These are phyloP conservation scores for Fusarium mundagurra DNA, from an alignment of 2,329 filamentous ascomycete genomes.

Conservation along the genomic window DNA sequence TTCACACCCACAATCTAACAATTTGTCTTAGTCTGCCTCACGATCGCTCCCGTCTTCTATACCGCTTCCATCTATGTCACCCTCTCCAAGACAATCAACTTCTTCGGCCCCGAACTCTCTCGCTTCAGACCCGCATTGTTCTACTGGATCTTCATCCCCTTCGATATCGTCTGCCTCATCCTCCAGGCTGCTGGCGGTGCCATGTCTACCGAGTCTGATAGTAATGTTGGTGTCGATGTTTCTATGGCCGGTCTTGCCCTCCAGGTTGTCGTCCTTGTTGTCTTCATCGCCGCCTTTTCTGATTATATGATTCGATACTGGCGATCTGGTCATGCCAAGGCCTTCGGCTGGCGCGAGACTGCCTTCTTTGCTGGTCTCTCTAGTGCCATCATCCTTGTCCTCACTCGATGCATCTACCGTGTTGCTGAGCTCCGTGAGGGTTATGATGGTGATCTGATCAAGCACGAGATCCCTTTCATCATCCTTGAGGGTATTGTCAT, in stretches of 20 bases:
- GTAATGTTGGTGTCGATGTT: conserved; percentile 52
- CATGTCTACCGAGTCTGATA: conserved; percentile 52
- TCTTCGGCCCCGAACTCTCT: conserved; percentile 52
- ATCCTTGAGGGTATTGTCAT: conserved; percentile 59
- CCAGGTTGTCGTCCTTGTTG: conserved; percentile 64
- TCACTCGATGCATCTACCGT: conserved; percentile 71
- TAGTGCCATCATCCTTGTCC: conserved; percentile 66
- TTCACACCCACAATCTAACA: not conserved
- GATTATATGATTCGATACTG: conserved; percentile 61
- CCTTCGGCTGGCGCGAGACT: conserved; percentile 45
- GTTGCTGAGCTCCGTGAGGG: conserved; percentile 73
- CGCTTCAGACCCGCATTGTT: conserved; percentile 56
- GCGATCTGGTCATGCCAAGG: conserved; percentile 40
- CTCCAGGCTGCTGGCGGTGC: conserved; percentile 68
- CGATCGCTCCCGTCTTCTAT: conserved; percentile 59
- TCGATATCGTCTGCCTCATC: conserved; percentile 65
- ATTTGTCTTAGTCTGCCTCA: conserved; percentile 60
- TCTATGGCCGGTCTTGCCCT: conserved; percentile 65
- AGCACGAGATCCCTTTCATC: conserved; percentile 62
- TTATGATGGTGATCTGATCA: conserved; percentile 65
- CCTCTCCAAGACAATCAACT: conserved; percentile 56
- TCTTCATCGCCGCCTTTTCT: conserved; percentile 59
- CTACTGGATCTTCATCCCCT: conserved; percentile 63
- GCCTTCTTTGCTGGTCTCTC: conserved; percentile 64
- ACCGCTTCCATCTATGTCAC: conserved; percentile 74